phyloP scores from a whole-genome alignment of 2,329 filamentous ascomycete genomes.

The Sporothrix variecibatus region DNA sequence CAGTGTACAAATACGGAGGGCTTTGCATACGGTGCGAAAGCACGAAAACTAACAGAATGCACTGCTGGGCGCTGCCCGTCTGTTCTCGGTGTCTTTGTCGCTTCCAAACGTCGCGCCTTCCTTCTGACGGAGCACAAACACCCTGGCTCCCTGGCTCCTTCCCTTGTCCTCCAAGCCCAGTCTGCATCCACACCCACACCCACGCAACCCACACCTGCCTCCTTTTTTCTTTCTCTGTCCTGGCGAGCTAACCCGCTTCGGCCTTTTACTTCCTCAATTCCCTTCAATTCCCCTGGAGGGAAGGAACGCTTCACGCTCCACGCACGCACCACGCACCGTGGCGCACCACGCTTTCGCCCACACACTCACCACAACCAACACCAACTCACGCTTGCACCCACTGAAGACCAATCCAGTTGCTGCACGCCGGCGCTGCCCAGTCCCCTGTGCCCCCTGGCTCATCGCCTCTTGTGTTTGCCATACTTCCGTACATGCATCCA shows the following conservation, averaged over 20 bases:
- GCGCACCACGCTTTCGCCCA: conserved; percentile 7
- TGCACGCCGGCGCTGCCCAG: not conserved
- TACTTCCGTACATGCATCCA: too few relatives aligned
- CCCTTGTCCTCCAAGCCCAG: conserved; percentile 19
- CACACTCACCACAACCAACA: not conserved
- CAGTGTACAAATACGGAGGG: not conserved
- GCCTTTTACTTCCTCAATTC: not conserved
- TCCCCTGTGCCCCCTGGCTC: conserved; percentile 17
- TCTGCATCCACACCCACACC: conserved; percentile 12
- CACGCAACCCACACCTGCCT: conserved; percentile 14
- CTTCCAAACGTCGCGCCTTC: not conserved
- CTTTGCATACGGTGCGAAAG: not conserved
- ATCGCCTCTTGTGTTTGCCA: conserved; percentile 15
- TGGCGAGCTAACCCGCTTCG: conserved; percentile 23
- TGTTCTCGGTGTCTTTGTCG: conserved; percentile 17
- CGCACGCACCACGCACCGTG: not conserved
- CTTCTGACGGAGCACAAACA: not conserved
- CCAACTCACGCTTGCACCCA: too few relatives aligned
- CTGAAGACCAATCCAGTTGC: not conserved
- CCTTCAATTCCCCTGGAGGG: not conserved
- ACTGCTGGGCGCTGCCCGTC: not conserved
- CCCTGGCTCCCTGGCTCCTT: conserved; percentile 8
- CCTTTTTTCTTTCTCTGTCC: not conserved
- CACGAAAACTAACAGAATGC: not conserved
- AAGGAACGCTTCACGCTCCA: not conserved